Percentiles rank a stretch among this genome's conserved stretches.
These are phyloP conservation scores for Amylostereum areolatum DNA, from an alignment of 1,284 basidiomycete genomes.

Conservation along the genomic window DNA sequence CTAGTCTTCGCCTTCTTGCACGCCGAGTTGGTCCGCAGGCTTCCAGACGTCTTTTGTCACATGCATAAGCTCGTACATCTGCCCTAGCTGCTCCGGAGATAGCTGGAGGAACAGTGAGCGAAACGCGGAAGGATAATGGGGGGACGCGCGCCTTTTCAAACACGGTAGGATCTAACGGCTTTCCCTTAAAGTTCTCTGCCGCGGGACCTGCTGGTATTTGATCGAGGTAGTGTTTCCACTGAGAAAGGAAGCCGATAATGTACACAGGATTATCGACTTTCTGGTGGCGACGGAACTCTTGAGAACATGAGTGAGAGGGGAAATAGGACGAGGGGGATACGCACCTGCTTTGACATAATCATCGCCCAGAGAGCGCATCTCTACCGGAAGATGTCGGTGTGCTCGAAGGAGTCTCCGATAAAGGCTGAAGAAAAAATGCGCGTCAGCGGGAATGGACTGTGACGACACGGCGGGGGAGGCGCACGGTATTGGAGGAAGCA, in stretches of 20 bases:
- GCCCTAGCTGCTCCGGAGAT: conserved; percentile 87
- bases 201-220: conserved; percentile 46
- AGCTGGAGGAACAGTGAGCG: conserved; percentile 42
- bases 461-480: conserved; percentile 19
- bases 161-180: conserved; percentile 66
- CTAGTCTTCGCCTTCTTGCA: conserved; percentile 10
- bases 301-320: not conserved
- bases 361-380: conserved; percentile 86
- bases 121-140: not conserved
- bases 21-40: conserved; percentile 23
- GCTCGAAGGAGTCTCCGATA: conserved; percentile 78
- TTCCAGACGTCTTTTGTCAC: conserved; percentile 85
- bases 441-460: not conserved
- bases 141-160: conserved; percentile 69
- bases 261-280: conserved; percentile 80
- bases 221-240: conserved; percentile 91
- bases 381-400: conserved; percentile 68
- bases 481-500: conserved; percentile 81
- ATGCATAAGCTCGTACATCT: conserved; percentile 90
- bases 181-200: conserved; percentile 51
- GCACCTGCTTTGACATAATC: conserved; percentile 81
- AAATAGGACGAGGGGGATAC: conserved; percentile 9
- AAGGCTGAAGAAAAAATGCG: conserved; percentile 40
- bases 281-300: conserved; percentile 82
- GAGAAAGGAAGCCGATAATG: conserved; percentile 87